Evolutionary conservation across 805 yeast genomes (phyloP), one percentile per base, ranked within the genome.

Genomic region (Metschnikowia hibisci): DNA sequence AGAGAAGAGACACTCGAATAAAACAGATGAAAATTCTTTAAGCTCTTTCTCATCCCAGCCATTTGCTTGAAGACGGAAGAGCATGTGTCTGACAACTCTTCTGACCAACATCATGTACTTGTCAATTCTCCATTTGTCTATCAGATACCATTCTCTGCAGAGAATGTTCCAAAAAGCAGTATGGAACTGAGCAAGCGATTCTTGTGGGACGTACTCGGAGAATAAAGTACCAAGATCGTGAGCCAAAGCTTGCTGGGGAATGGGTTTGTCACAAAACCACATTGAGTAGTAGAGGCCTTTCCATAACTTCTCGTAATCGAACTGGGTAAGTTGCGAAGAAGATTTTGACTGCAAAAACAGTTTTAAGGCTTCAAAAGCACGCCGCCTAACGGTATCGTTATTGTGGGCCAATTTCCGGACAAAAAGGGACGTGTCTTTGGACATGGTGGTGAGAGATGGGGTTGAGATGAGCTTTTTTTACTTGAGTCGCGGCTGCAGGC

Each of bases 181-280:
- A 33, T 79, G 70, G 59, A 89, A 88, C 6, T 57, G 55, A 42
- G 68, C 51, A 59, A 77, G 73, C 62, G 71, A 71, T 4, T 59
- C 61, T 4, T 52, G 50, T 1, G 78, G 70, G 12, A 77, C 66
- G 16, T 66, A 64, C 13, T 67, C 66, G 13, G 76, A 68, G 47
- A 70, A 80, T 20, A 67, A 74, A 62, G 64, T 70, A 2, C 91
- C 95, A 48, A 93, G 68, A 33, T 78, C 80, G 37, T 74, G 76
- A 2, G 96, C 95, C 30, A 93, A 69, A 46, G 82, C 69, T 63
- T 89, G 96, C 64, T 93, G 99, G 18, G 96, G 93, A 55, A 84
- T 74, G 22, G 96, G 96, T 58, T 90, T 79, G 63, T 93, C 99
- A 60, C 95, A 78, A 67, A 84, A 88, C 98, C 99, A 93, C 96